Conservation (phyloP, 768 basidiomycete species). For the Psilocybe tampanensis region DNA sequence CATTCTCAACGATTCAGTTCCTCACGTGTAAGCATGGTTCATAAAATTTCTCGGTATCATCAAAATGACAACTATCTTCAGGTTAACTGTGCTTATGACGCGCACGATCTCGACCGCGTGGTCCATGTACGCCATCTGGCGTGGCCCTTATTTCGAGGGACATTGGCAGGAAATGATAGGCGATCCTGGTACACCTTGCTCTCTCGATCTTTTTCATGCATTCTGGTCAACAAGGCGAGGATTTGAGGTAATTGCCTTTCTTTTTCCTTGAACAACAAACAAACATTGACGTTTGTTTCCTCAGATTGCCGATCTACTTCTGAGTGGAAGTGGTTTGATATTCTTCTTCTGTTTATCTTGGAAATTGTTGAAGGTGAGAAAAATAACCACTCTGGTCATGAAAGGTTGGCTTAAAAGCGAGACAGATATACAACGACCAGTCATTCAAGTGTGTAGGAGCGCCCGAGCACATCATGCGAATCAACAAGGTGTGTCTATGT, state of each 20-base stretch:
- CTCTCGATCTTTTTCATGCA: slow-evolving; percentile 44
- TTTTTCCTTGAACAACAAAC: background rate
- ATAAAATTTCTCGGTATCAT: background rate
- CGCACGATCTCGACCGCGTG: slow-evolving; percentile 50
- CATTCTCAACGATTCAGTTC: slow-evolving; percentile 52
- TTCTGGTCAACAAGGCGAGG: slow-evolving; percentile 44
- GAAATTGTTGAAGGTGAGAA: slow-evolving; percentile 42
- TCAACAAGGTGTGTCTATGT: slow-evolving; percentile 47
- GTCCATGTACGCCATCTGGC: slow-evolving; percentile 54
- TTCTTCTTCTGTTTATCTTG: slow-evolving; percentile 46
- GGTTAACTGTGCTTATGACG: slow-evolving; percentile 50
- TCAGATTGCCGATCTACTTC: slow-evolving; percentile 51
- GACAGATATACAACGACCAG: slow-evolving; percentile 45
- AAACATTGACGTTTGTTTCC: background rate
- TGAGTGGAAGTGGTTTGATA: slow-evolving; percentile 45
- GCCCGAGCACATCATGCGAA: slow-evolving; percentile 47
- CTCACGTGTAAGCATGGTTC: slow-evolving; percentile 55
- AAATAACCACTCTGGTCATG: background rate
- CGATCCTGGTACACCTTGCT: slow-evolving; percentile 46
- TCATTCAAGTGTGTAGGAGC: slow-evolving; percentile 58
- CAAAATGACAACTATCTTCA: slow-evolving; percentile 14
- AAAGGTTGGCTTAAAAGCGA: background rate
- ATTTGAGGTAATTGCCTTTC: slow-evolving; percentile 41
- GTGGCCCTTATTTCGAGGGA: slow-evolving; percentile 35
- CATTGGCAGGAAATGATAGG: slow-evolving; percentile 41